phyloP scores from a whole-genome alignment of 768 basidiomycete species.

The Pleurotus ostreatus region DNA sequence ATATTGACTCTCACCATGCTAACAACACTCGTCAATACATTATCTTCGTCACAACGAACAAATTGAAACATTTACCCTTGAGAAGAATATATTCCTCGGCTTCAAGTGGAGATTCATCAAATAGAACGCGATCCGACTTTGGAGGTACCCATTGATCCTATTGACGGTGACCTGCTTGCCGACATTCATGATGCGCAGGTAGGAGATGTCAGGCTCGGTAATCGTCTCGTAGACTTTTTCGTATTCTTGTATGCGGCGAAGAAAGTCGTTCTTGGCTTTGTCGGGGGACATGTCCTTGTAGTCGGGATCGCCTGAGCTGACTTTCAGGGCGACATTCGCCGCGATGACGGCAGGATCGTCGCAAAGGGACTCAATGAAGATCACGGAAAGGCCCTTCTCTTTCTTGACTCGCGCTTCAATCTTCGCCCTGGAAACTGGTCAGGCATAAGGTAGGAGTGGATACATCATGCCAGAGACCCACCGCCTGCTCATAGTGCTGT shows the following conservation, averaged over 20 bases:
- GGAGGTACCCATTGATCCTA: constrained; percentile 90
- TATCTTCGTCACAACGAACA: neutral
- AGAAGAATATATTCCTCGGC: constrained; percentile 94
- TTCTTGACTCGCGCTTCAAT: constrained; percentile 80
- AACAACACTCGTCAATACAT: constrained; percentile 10
- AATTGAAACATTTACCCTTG: constrained; percentile 57
- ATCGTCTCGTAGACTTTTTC: constrained; percentile 96
- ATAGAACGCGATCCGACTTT: constrained; percentile 96
- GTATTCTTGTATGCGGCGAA: constrained; percentile 87
- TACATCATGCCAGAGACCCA: constrained; percentile 21
- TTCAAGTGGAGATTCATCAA: constrained; percentile 98
- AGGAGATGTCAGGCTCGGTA: constrained; percentile 85
- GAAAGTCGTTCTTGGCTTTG: constrained; percentile 85
- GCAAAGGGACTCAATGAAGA: constrained; percentile 95
- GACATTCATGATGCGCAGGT: constrained; percentile 89
- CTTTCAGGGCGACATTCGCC: constrained; percentile 94
- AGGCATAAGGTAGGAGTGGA: neutral
- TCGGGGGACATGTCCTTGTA: constrained; percentile 87
- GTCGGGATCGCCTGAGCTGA: constrained; percentile 94
- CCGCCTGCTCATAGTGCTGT: constrained; percentile 80
- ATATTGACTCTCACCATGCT: constrained; percentile 98
- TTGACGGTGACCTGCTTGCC: constrained; percentile 85
- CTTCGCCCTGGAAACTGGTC: constrained; percentile 51
- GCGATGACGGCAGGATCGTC: constrained; percentile 93
- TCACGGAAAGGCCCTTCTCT: constrained; percentile 82